Base-by-base conservation (phyloP, 176 grass and related monocot genomes). In the Zoysia pacifica region DNA sequence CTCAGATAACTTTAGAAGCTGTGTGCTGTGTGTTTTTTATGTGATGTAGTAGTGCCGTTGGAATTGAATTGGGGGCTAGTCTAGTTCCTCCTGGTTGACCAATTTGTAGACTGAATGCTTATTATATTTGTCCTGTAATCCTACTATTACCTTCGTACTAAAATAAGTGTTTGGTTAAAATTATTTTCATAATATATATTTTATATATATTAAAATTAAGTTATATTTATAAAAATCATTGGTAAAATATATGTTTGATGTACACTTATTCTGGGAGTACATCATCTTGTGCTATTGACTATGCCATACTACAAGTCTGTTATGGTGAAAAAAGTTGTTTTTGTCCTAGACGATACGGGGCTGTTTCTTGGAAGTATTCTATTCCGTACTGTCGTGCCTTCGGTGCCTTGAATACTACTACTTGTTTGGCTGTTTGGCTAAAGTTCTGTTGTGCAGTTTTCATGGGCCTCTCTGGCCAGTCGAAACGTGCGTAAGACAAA, bases 11-110 rank as follows among this genome's bases (percentile, higher is more conserved):
- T n/a, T 50, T 7, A 6, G 11, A 19, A 67, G 48, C 16, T 37
- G 5, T 13, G 47, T 67, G 77, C 63, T 9, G n/a, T 69, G 49
- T 79, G 77, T 11, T 79, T 69, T 69, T 56, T 64, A 11, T 15
- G 63, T 15, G 40, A 28, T 53, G 48, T 56, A 45, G 48, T 56
- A 45, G 18, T 28, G 63, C 63, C 38, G 5, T 43, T 42, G 41
- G n/a, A 11, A 28, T 28, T 28, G 28, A 28, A 28, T 11, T 37
- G 5, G 15, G 35, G 13, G 36, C 7, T 74, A n/a, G 20, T 52
- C 50, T 58, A 20, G 16, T 19, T 44, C 65, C 37, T 18, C 39
- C 49, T 9, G 35, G 36, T 43, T 15, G 50, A 46, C 77, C 77
- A 67, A 45, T 53, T 46, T 58, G 7, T 48, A 59, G 42, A 62